Conservation (phyloP, 345 rosid species). For the Camelina sativa region DNA sequence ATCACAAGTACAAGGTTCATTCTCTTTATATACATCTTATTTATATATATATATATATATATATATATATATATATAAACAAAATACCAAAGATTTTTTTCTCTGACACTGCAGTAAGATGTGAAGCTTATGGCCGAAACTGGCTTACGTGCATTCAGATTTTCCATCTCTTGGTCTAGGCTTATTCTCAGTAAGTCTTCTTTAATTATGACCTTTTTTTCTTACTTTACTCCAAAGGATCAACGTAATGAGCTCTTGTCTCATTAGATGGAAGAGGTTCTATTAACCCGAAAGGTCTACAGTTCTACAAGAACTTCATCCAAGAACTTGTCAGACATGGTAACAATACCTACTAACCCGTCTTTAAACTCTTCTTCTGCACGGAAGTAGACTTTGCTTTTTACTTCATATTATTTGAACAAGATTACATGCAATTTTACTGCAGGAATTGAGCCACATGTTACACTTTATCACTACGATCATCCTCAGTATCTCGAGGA, state of each 20-base stretch:
- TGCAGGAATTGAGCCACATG: slow-evolving; percentile 1
- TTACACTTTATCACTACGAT: neutral
- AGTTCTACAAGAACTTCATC: neutral
- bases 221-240: neutral
- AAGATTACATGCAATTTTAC: neutral
- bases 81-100: neutral
- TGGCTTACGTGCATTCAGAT: neutral
- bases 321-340: neutral
- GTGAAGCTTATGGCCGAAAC: neutral
- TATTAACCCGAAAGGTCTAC: neutral
- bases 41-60: too few relatives aligned
- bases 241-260: neutral
- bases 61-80: too few relatives aligned
- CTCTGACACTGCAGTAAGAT: neutral
- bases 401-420: neutral
- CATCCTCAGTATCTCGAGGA: slow-evolving; percentile 1
- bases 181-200: neutral
- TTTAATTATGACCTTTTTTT: neutral
- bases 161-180: neutral
- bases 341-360: neutral
- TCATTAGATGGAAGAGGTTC: slow-evolving; percentile 1
- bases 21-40: neutral
- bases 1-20: neutral
- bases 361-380: neutral
- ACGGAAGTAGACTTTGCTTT: neutral